Evolutionary conservation across 2,329 filamentous ascomycete species (phyloP), one percentile per base, ranked within the genome.

Genomic region (Xylaria sp.): DNA sequence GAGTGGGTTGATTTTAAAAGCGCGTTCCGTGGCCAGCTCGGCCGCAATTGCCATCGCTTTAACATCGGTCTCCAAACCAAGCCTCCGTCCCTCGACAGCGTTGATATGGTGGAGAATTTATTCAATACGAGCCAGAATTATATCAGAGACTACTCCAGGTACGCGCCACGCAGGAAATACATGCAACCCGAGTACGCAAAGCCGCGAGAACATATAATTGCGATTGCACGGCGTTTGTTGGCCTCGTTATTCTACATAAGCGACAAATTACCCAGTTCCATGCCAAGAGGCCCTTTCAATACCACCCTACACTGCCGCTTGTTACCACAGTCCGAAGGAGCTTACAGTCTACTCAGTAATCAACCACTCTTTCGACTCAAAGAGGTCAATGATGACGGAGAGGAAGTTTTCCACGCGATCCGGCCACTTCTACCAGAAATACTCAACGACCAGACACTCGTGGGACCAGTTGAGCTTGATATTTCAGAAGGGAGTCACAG

Each of bases 1-100:
- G 52, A 56, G 12, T 56, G 31, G 52, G 31, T 56, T 1, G 31
- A 56, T 12, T 56, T 56, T 9, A 56, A 56, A n/a, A 56, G 31
- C 31, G 23, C 23, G 15, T 52, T 56, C 33, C 8, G 7, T 12
- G 31, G 31, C 28, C 31, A 8, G 9, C 28, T 56, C 6, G 52
- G 31, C 18, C 52, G 31, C 0, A 36, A 56, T 18, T 56, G 28
- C 18, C 52, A 56, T 23, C 54, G 54, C 31, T 12, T 56, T 15
- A 6, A 56, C n/a, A 39, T 56, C 54, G 54, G 54, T 20, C 54
- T 56, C 10, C 3, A 39, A 3, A 6, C 9, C 8, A 56, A 41
- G 31, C 33, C 54, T 6, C 52, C 52, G 8, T 56, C 52, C 6
- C 15, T 56, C 1, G 52, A 56, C 52, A 36, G 39, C 12, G 4